These are phyloP conservation scores for Citrus glauca DNA, from an alignment of 345 rosid species.

Conservation along the genomic window DNA sequence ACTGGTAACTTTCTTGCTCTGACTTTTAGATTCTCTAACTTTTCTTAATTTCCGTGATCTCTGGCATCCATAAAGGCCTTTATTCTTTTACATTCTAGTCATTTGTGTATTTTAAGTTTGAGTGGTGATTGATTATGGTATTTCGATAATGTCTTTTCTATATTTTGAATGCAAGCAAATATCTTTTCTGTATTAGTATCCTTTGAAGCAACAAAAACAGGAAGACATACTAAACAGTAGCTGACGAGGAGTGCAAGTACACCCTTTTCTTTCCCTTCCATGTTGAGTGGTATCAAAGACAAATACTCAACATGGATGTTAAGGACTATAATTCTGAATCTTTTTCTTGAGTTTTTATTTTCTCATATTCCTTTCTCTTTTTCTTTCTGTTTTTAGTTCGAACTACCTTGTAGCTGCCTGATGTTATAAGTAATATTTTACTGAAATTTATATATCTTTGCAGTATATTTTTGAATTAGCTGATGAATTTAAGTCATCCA, in stretches of 20 bases:
- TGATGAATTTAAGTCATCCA: background rate
- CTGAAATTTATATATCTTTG: background rate
- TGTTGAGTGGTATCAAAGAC: background rate
- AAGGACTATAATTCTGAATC: background rate
- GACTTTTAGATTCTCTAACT: background rate
- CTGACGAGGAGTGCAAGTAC: background rate
- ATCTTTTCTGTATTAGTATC: background rate
- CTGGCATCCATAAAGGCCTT: background rate
- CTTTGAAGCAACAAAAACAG: background rate
- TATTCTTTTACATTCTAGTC: background rate
- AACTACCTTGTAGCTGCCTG: background rate
- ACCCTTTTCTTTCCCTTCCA: background rate
- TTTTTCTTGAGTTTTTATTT: background rate
- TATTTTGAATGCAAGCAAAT: background rate
- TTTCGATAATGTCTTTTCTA: background rate
- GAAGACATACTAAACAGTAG: background rate
- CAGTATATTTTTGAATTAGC: background rate
- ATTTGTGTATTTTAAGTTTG: background rate
- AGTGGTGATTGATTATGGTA: background rate
- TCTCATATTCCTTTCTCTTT: background rate
- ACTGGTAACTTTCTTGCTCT: constrained; percentile 51
- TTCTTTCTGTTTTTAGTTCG: background rate
- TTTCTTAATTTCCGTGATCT: background rate
- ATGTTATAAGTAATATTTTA: too few species aligned
- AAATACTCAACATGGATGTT: background rate